Base-by-base conservation (phyloP, 2,329 filamentous ascomycete species). In the Fusarium xyrophilum region DNA sequence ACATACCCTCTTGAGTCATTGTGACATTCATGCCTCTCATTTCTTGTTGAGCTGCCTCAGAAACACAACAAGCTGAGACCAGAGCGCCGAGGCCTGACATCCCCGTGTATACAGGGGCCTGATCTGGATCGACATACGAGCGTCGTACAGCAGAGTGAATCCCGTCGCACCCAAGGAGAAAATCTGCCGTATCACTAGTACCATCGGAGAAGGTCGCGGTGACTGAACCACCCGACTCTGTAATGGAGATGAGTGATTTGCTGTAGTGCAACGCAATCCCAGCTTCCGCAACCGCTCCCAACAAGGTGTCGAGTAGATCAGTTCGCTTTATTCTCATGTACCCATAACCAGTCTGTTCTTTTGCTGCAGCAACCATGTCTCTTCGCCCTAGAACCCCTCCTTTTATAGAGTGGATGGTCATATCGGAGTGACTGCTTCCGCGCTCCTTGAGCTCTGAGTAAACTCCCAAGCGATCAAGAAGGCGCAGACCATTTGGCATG, bases 261-360 rank as follows among this genome's bases (percentile, higher is more conserved):
- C 10, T 25, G 32, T 56, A 56, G n/a, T 30, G 25, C n/a, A 56
- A 19, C 4, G 43, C 3, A 7, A 56, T 56, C 1, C 44, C 44
- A 33, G 42, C n/a, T 28, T 56, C 23, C 21, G 28, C 25, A 21
- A n/a, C 43, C 2, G 42, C n/a, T 6, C 7, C 7, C 25, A 56
- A 27, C 9, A 56, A 9, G 2, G 42, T 14, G n/a, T 36, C 53
- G 11, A 38, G 53, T 7, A 56, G 23, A 23, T 56, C 43, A 23
- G 25, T 51, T 32, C 53, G n/a, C 25, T 56, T 56, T 7, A 56
- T 23, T n/a, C 53, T 47, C 53, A 56, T 51, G 13, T 50, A 56
- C 7, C 53, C 53, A 17, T 50, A 56, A 4, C 53, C 53, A 7
- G 53, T 51, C 17, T 30, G 32, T 9, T 56, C 43, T 14, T 15